These are phyloP conservation scores for Thuja plicata DNA, from an alignment of 83 land plant genomes.

Conservation along the genomic window DNA sequence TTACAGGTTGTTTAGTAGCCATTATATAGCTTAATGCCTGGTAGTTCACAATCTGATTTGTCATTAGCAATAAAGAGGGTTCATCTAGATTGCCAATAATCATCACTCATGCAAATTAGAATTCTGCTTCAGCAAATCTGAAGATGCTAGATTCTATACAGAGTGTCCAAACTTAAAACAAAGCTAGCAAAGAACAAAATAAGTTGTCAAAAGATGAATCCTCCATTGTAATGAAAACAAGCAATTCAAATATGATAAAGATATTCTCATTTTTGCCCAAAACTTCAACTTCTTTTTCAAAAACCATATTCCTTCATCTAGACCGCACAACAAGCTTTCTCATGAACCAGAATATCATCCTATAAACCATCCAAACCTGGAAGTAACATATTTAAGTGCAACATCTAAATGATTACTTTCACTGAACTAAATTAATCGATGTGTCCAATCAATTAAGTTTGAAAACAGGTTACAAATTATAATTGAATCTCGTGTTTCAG, in stretches of 20 bases:
- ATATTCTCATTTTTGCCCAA: not conserved
- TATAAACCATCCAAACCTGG: not conserved
- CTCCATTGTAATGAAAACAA: not conserved
- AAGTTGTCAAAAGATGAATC: not conserved
- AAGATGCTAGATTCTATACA: not conserved
- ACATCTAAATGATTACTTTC: not conserved
- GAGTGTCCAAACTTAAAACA: not conserved
- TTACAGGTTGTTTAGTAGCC: not conserved
- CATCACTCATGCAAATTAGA: not conserved
- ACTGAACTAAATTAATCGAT: not conserved
- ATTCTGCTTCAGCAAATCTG: not conserved
- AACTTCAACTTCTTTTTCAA: not conserved
- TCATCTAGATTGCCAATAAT: not conserved
- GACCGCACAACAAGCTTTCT: not conserved
- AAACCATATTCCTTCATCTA: not conserved
- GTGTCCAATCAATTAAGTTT: not conserved
- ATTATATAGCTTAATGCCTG: not conserved
- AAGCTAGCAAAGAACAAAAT: not conserved
- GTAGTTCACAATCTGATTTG: not conserved
- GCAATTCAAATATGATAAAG: not conserved
- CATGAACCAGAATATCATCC: not conserved
- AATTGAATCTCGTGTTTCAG: not conserved
- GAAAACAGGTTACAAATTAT: not conserved
- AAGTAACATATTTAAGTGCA: not conserved
- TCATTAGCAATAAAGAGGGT: not conserved